Evolutionary conservation across 2,329 filamentous ascomycete species (phyloP).

Genomic region (Aspergillus fumigatiaffinis): DNA sequence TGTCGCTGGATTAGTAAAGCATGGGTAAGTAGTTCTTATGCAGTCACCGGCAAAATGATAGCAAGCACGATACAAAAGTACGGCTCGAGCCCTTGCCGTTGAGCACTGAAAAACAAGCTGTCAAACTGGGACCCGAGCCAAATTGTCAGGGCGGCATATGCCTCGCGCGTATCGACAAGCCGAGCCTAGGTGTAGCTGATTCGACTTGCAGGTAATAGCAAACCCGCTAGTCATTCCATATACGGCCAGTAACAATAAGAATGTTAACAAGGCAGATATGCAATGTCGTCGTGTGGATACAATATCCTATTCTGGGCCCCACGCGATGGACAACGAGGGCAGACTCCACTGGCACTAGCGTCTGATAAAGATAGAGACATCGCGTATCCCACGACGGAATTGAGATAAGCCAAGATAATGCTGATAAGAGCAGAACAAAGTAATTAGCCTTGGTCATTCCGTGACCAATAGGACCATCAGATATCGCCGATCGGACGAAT

Average conservation of each 20-base stretch:
- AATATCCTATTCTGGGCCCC: constrained; percentile 6
- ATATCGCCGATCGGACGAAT: background rate
- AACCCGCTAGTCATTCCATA: background rate
- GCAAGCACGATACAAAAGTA: background rate
- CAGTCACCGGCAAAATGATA: background rate
- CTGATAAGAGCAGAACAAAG: constrained; percentile 24
- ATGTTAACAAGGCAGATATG: background rate
- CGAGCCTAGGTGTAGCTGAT: background rate
- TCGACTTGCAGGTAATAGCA: background rate
- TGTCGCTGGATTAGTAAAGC: background rate
- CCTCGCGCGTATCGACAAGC: background rate
- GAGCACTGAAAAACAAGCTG: background rate
- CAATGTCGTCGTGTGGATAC: background rate
- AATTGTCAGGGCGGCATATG: background rate
- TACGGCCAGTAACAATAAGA: background rate
- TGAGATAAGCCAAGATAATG: constrained; percentile 20
- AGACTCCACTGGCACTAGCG: constrained; percentile 14
- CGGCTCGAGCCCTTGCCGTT: background rate
- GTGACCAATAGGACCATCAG: background rate
- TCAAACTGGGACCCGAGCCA: background rate
- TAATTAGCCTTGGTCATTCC: constrained; percentile 29
- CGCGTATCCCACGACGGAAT: background rate
- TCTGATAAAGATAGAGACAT: constrained; percentile 5
- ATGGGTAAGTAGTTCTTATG: too few relatives aligned
- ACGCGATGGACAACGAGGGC: constrained; percentile 12